These are phyloP conservation scores for Cercophora samala DNA, from an alignment of 495 filamentous ascomycete species.

Conservation along the genomic window DNA sequence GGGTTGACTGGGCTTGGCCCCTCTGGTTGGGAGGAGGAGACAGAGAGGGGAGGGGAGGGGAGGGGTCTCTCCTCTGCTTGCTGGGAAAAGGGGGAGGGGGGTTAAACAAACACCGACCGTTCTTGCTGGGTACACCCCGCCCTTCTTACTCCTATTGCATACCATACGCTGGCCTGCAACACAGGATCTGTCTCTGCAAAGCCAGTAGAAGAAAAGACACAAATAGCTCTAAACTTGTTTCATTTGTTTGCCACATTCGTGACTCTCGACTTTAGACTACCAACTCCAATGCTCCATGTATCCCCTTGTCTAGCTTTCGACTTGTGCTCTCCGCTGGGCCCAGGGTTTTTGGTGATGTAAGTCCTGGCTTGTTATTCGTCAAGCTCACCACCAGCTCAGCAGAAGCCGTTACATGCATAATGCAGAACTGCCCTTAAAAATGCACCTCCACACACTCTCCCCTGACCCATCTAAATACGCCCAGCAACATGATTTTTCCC, in stretches of 20 bases:
- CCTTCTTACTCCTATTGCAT: neutral
- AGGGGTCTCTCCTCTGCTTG: neutral
- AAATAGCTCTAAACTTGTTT: neutral
- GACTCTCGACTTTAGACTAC: neutral
- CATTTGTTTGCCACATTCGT: neutral
- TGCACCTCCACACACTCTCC: neutral
- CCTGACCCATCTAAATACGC: neutral
- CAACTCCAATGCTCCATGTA: neutral
- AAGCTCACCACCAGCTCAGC: neutral
- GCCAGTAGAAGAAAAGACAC: neutral
- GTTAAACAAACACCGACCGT: neutral
- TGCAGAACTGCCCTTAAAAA: neutral
- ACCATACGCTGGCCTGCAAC: neutral
- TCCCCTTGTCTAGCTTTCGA: neutral
- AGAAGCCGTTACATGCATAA: too few species aligned
- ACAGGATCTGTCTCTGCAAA: neutral
- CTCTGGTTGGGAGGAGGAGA: neutral
- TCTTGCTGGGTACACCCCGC: neutral
- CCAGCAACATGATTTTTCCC: neutral
- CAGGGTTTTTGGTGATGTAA: neutral
- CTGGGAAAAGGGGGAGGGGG: slow-evolving; percentile 5
- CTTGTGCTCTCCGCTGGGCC: neutral
- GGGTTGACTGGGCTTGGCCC: neutral
- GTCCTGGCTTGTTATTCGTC: neutral
- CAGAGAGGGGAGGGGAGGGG: slow-evolving; percentile 22